Base-by-base conservation (phyloP, 2,329 filamentous ascomycete genomes). In the Xylaria sp. region DNA sequence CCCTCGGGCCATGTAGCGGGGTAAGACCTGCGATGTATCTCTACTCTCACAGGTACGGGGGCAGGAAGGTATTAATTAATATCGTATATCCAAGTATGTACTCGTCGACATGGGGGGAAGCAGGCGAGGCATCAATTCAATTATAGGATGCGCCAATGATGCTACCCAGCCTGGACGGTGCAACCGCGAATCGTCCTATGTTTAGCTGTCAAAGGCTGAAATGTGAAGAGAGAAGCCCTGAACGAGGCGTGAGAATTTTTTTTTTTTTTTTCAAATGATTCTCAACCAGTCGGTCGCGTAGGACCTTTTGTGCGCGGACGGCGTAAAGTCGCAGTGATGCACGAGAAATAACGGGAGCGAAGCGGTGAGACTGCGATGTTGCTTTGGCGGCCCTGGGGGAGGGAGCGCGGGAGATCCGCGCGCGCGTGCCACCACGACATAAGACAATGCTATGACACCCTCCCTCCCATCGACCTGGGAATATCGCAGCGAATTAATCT, bases 341-440 rank as follows among this genome's bases (percentile, higher is more conserved):
- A 42, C 37, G 11, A 42, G 37, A 42, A 52, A 51, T 8, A 6
- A 51, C 13, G 5, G 49, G 49, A 51, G 34, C 49, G 62, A 59
- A 66, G 68, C 68, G 68, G 68, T 70, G 68, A 70, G 63, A 60
- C 60, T 69, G 65, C 60, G 66, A 69, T 66, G 61, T 67, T 62
- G 44, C 52, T 69, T 68, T 66, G 44, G 68, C 67, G 23, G 23
- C 23, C 23, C 23, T 30, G 23, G 23, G 23, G 23, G 23, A 30
- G 23, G 23, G 57, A 60, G 60, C 55, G 57, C 59, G 35, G 54
- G 61, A 59, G 66, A 67, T 66, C 62, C 63, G 66, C 62, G 58
- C 39, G 4, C 47, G 49, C 49, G 18, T 58, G 34, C 50, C 47
- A 55, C 64, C 64, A 57, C 23, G 23, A 30, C 23, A 30, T 5